phyloP scores from a whole-genome alignment of 2,329 filamentous ascomycete species.

The Zasmidium cellare region DNA sequence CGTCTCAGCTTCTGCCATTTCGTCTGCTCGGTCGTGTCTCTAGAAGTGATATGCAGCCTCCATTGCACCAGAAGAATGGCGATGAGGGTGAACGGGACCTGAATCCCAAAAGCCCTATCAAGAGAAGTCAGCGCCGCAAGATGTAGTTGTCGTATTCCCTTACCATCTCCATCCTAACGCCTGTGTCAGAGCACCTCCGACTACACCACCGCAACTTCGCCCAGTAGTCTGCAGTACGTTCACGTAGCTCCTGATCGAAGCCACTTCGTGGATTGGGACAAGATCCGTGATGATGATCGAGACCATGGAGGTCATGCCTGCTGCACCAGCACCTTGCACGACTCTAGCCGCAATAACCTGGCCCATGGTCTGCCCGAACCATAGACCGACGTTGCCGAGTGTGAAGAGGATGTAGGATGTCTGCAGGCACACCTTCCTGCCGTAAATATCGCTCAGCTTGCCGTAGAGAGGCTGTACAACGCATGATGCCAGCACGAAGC shows the following conservation, averaged over 20 bases:
- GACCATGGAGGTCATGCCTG: slow-evolving; percentile 46
- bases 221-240: slow-evolving; percentile 54
- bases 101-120: slow-evolving; percentile 56
- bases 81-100: slow-evolving; percentile 56
- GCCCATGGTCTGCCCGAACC: slow-evolving; percentile 38
- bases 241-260: slow-evolving; percentile 51
- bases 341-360: slow-evolving; percentile 44
- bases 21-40: slow-evolving; percentile 4
- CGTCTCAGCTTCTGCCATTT: slow-evolving; percentile 45
- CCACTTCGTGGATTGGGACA: slow-evolving; percentile 51
- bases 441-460: slow-evolving; percentile 48
- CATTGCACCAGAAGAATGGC: slow-evolving; percentile 51
- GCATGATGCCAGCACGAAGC: slow-evolving; percentile 46
- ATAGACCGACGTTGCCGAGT: slow-evolving; percentile 42
- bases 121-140: not conserved
- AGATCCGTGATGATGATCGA: slow-evolving; percentile 53
- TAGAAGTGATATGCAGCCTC: slow-evolving; percentile 23
- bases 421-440: slow-evolving; percentile 43
- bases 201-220: slow-evolving; percentile 52
- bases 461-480: slow-evolving; percentile 46
- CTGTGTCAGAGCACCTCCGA: slow-evolving; percentile 63
- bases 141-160: not conserved
- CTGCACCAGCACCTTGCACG: slow-evolving; percentile 46
- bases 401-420: slow-evolving; percentile 44
- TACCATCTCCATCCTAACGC: slow-evolving; percentile 67